Evolutionary conservation across 768 basidiomycete genomes (phyloP).

Genomic region (Termitomyces sp.): DNA sequence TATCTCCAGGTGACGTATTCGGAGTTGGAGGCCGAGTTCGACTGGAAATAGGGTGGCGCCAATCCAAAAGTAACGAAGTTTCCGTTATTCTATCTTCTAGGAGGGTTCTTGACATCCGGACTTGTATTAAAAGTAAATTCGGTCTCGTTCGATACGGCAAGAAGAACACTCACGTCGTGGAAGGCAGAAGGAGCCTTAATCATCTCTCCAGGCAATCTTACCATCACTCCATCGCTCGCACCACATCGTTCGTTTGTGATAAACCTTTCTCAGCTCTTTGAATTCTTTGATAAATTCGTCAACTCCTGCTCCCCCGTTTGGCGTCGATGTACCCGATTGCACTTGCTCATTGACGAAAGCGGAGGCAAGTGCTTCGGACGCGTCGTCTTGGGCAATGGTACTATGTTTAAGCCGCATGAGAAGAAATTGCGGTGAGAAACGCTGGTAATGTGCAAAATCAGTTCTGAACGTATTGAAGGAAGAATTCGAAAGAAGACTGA

Average conservation of each 20-base stretch:
- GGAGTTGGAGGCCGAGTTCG: neutral
- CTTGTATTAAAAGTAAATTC: neutral
- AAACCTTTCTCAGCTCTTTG: constrained; percentile 81
- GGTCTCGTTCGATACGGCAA: neutral
- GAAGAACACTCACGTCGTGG: neutral
- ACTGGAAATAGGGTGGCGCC: neutral
- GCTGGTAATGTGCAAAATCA: constrained; percentile 36
- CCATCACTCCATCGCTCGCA: constrained; percentile 81
- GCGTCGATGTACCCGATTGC: constrained; percentile 28
- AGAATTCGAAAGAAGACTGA: constrained; percentile 21
- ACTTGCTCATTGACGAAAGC: constrained; percentile 66
- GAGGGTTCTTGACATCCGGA: neutral
- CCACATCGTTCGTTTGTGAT: constrained; percentile 92
- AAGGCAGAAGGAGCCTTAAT: constrained; percentile 24
- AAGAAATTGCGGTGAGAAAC: constrained; percentile 83
- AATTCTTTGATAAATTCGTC: constrained; percentile 88
- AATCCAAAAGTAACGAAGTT: neutral
- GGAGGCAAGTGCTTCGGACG: constrained; percentile 80
- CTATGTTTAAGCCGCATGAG: constrained; percentile 84
- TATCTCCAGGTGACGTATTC: neutral
- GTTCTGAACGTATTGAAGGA: neutral
- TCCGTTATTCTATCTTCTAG: neutral
- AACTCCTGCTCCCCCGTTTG: constrained; percentile 49
- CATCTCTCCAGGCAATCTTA: constrained; percentile 82
- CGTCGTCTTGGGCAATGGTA: constrained; percentile 85